A percentile compares a stretch with the other conserved stretches of the same genome.
Evolutionary conservation across 1,284 basidiomycete genomes (phyloP).

Genomic region (Ganoderma leucocontextum): DNA sequence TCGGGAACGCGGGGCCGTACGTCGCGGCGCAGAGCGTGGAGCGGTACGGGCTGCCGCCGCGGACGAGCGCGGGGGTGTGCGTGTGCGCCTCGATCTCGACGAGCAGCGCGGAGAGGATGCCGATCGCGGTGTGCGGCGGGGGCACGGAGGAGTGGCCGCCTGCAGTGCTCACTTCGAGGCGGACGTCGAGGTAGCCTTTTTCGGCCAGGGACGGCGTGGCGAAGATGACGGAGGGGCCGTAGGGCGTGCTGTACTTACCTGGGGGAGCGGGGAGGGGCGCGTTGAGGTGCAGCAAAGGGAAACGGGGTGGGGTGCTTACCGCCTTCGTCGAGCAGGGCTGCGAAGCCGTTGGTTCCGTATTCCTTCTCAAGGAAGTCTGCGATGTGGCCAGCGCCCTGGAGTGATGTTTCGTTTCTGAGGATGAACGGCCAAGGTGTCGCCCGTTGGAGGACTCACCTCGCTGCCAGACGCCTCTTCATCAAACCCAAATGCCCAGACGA

Average conservation of each 20-base stretch:
- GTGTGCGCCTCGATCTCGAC: slow-evolving; percentile 57
- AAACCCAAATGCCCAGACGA: slow-evolving; percentile 73
- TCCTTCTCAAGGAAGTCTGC: slow-evolving; percentile 52
- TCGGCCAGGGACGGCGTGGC: slow-evolving; percentile 63
- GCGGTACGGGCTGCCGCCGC: slow-evolving; percentile 34
- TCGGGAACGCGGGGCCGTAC: slow-evolving; percentile 33
- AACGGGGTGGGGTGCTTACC: slow-evolving; percentile 38
- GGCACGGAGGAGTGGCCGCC: slow-evolving; percentile 77
- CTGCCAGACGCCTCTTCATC: slow-evolving; percentile 72
- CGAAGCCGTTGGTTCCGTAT: slow-evolving; percentile 61
- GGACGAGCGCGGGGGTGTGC: slow-evolving; percentile 46
- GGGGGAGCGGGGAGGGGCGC: neutral
- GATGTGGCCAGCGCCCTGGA: slow-evolving; percentile 58
- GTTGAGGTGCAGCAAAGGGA: too few relatives aligned
- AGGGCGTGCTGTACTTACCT: slow-evolving; percentile 44
- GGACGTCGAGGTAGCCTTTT: slow-evolving; percentile 70
- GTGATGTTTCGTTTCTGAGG: neutral
- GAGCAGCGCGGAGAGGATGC: slow-evolving; percentile 58
- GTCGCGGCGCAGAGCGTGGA: slow-evolving; percentile 37
- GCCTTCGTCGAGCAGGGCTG: slow-evolving; percentile 63
- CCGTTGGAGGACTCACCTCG: slow-evolving; percentile 44
- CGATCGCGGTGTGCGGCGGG: slow-evolving; percentile 63
- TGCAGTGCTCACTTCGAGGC: slow-evolving; percentile 53
- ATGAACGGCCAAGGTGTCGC: neutral
- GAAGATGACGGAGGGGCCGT: slow-evolving; percentile 48